phyloP scores from a whole-genome alignment of 805 yeast species.

The Suhomyces emberorum region DNA sequence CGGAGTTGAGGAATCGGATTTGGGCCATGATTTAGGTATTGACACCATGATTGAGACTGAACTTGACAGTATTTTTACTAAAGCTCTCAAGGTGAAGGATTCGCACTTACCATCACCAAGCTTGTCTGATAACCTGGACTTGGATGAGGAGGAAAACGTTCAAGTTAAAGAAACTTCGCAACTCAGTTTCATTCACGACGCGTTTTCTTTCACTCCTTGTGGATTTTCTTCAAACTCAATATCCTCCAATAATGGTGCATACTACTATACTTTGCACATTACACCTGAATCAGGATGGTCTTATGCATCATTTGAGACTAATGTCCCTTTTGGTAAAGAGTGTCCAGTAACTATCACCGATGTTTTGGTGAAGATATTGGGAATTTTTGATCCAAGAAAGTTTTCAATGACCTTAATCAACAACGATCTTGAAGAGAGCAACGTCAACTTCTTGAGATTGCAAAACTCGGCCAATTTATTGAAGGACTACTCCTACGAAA shows the following conservation, averaged over 20 bases:
- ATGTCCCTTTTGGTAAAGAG: slow-evolving; percentile 52
- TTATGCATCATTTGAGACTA: slow-evolving; percentile 93
- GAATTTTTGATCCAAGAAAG: slow-evolving; percentile 68
- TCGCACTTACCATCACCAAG: slow-evolving; percentile 35
- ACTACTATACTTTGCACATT: slow-evolving; percentile 80
- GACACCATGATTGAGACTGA: slow-evolving; percentile 62
- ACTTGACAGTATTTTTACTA: slow-evolving; percentile 49
- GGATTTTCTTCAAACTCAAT: slow-evolving; percentile 91
- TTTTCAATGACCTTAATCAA: slow-evolving; percentile 53
- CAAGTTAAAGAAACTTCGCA: not conserved
- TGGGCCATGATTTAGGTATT: slow-evolving; percentile 77
- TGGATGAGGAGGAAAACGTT: slow-evolving; percentile 14
- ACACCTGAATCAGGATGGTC: slow-evolving; percentile 96
- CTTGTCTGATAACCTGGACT: slow-evolving; percentile 22
- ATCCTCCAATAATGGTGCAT: slow-evolving; percentile 43
- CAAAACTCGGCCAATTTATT: slow-evolving; percentile 23
- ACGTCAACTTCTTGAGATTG: slow-evolving; percentile 10
- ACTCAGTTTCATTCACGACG: slow-evolving; percentile 59
- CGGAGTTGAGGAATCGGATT: slow-evolving; percentile 54
- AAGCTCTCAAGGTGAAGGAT: slow-evolving; percentile 2
- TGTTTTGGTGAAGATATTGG: slow-evolving; percentile 59
- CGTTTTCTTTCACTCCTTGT: slow-evolving; percentile 90
- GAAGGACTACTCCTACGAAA: slow-evolving; percentile 47
- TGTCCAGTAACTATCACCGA: slow-evolving; percentile 44
- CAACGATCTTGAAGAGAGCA: slow-evolving; percentile 14